Base-by-base conservation (phyloP, 2,329 filamentous ascomycete species). In the Fusarium pseudoanthophilum region DNA sequence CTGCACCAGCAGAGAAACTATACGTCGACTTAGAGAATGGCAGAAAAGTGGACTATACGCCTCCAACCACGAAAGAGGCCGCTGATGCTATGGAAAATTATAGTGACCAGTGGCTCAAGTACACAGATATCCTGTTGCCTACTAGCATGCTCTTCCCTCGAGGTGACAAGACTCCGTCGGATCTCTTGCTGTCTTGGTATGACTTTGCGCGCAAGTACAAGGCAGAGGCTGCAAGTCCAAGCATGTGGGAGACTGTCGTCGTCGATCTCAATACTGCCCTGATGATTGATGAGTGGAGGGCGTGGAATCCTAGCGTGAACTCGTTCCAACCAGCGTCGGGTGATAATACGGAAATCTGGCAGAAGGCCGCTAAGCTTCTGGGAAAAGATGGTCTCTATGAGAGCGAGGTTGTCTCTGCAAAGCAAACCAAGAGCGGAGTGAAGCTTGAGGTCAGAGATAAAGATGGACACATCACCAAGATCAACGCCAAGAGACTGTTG, bases 221-320 rank as follows among this genome's bases (percentile, higher is more conserved):
- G 0, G 14, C 49, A 0, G 49, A 53, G 6, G 32, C 49, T 9
- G 49, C 49, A 0, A 53, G 49, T 2, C 49, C 49, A 7, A 36
- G 32, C 8, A 37, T 53, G 14, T 53, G 49, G 49, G 20, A 37
- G 4, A 53, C 13, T 16, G 49, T 28, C 2, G 32, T 36, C 9
- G n/a, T 53, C 3, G 49, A 53, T 7, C 32, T 53, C 32, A 53
- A 53, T 24, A 53, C 49, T 16, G 49, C 32, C 2, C 10, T 53
- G 18, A 37, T 53, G 49, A 53, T 53, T 16, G 49, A 53, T 4
- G 49, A 37, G 4, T 53, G 49, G 49, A 53, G 37, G n/a, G 49
- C 49, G 9, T 53, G 49, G 49, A 53, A 53, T 13, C 32, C 49
- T 5, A 28, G 24, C 5, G 32, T 26, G 2, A 24, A 18, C 2